These are phyloP conservation scores for Amylocarpus encephaloides DNA, from an alignment of 2,329 filamentous ascomycete species.

Conservation along the genomic window DNA sequence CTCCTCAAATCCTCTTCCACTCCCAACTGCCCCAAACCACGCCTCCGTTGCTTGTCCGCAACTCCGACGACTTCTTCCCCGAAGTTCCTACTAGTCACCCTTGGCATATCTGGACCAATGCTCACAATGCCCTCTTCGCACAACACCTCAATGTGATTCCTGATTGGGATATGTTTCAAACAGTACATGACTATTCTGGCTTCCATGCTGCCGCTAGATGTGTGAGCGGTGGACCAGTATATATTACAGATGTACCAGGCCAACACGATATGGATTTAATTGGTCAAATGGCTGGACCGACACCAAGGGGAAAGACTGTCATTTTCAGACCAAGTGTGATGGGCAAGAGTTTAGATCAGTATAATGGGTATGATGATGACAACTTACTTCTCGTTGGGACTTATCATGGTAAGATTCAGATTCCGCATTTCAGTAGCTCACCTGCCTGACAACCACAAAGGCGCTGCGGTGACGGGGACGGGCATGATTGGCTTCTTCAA, in stretches of 20 bases:
- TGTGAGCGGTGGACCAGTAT: slow-evolving; percentile 85
- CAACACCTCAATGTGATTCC: slow-evolving; percentile 81
- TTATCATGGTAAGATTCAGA: slow-evolving; percentile 55
- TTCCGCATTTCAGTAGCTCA: neutral
- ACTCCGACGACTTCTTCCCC: slow-evolving; percentile 90
- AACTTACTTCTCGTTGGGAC: slow-evolving; percentile 70
- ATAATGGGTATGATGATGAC: slow-evolving; percentile 68
- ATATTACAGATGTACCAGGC: slow-evolving; percentile 86
- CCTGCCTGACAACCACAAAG: slow-evolving; percentile 28
- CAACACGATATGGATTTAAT: slow-evolving; percentile 72
- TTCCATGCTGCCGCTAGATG: slow-evolving; percentile 90
- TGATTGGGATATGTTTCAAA: slow-evolving; percentile 72
- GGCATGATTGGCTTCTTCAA: slow-evolving; percentile 85
- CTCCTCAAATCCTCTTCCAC: slow-evolving; percentile 79
- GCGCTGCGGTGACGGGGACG: slow-evolving; percentile 57
- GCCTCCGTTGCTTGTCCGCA: slow-evolving; percentile 69
- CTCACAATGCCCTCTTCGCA: slow-evolving; percentile 78
- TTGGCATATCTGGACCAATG: slow-evolving; percentile 95
- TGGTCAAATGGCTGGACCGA: slow-evolving; percentile 71
- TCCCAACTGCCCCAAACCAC: slow-evolving; percentile 72
- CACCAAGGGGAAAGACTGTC: slow-evolving; percentile 64
- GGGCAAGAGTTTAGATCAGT: slow-evolving; percentile 67
- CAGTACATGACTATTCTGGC: slow-evolving; percentile 58
- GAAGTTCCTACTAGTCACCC: slow-evolving; percentile 73
- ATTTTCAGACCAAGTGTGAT: slow-evolving; percentile 72